Percentiles rank a stretch among this genome's conserved stretches.
phyloP scores from a whole-genome alignment of 768 basidiomycete genomes.

The Trametes meyenii region DNA sequence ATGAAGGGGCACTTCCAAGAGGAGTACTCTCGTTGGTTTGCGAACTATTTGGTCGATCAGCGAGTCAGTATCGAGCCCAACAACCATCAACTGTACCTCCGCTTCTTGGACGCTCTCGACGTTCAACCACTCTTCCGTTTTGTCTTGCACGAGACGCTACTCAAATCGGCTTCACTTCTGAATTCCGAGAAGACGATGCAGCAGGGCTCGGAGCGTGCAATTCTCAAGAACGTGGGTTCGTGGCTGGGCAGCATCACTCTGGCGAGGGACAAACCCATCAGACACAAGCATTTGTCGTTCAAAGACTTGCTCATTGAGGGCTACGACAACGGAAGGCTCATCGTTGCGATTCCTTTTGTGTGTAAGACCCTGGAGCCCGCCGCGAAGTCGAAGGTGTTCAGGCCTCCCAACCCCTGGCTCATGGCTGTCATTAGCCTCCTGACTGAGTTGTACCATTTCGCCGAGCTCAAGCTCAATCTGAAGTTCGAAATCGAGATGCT shows the following conservation, averaged over 20 bases:
- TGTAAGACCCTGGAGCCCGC: constrained; percentile 96
- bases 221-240: constrained; percentile 91
- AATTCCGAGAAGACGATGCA: constrained; percentile 92
- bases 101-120: constrained; percentile 86
- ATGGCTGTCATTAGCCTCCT: constrained; percentile 93
- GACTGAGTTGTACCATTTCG: constrained; percentile 95
- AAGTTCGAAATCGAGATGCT: constrained; percentile 99
- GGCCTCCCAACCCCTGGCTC: constrained; percentile 96
- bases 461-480: constrained; percentile 92
- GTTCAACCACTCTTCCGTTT: constrained; percentile 67
- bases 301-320: constrained; percentile 98
- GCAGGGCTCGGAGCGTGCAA: constrained; percentile 79
- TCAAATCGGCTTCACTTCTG: constrained; percentile 82
- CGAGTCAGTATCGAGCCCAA: constrained; percentile 96
- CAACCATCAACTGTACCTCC: constrained; percentile 93
- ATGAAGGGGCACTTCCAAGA: constrained; percentile 87
- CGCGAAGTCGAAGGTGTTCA: constrained; percentile 88
- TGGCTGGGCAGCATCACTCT: constrained; percentile 96
- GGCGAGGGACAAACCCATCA: constrained; percentile 90
- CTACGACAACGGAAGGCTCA: constrained; percentile 86
- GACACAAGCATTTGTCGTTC: constrained; percentile 90
- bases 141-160: constrained; percentile 91
- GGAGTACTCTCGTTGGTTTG: constrained; percentile 90
- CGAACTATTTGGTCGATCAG: constrained; percentile 95
- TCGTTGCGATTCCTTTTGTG: constrained; percentile 96